Evolutionary conservation across 257 asterid species (phyloP).

Genomic region (Linderniella brevidens): DNA sequence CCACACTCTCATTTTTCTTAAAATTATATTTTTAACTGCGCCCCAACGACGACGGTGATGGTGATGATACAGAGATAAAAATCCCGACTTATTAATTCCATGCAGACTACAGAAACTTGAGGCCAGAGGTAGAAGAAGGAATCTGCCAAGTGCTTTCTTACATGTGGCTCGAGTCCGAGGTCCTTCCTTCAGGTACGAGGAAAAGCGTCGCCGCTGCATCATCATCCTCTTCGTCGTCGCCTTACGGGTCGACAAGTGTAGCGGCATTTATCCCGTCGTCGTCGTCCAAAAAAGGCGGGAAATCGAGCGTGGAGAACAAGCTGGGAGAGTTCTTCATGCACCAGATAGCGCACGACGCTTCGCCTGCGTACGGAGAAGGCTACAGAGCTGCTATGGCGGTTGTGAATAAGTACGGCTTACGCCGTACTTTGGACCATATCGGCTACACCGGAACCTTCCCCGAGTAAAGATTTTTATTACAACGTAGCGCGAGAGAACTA

Average conservation of each 20-base stretch:
- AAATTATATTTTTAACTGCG: not conserved
- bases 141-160: conserved; percentile 87
- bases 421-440: conserved; percentile 64
- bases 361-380: conserved; percentile 91
- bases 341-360: conserved; percentile 72
- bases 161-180: conserved; percentile 46
- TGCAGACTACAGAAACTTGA: conserved; percentile 58
- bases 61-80: too few species aligned
- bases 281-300: conserved; percentile 46
- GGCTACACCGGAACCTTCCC: conserved; percentile 54
- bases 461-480: conserved; percentile 9
- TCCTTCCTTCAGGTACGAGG: not conserved
- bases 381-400: conserved; percentile 72
- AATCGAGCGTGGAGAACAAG: conserved; percentile 52
- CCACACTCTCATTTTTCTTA: not conserved
- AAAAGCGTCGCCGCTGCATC: conserved; percentile 5
- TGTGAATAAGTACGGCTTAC: conserved; percentile 62
- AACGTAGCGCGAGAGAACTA: too few species aligned
- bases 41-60: not conserved
- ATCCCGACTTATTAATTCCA: not conserved
- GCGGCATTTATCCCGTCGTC: conserved; percentile 26
- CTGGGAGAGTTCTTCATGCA: conserved; percentile 85
- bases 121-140: conserved; percentile 85
- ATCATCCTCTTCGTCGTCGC: conserved; percentile 26
- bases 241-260: conserved; percentile 12